phyloP scores from a whole-genome alignment of 345 rosid species.

The Hibiscus syriacus region DNA sequence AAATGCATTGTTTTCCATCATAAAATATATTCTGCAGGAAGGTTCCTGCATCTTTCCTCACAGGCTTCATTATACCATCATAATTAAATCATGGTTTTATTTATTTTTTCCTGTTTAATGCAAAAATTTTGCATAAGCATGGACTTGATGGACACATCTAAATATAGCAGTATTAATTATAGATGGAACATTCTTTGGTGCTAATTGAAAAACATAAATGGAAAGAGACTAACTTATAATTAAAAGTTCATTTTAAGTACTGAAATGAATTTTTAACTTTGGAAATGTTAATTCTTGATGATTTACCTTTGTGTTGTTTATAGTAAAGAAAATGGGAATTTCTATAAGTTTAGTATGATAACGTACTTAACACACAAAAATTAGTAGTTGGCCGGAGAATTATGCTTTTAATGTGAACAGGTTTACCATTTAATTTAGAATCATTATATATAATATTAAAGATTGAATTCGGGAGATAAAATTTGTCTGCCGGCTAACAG shows the following conservation, averaged over 20 bases:
- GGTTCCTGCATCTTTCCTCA: constrained; percentile 33
- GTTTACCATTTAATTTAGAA: constrained; percentile 4
- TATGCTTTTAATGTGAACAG: neutral
- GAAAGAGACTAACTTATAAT: neutral
- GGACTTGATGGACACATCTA: neutral
- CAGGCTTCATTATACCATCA: constrained; percentile 2
- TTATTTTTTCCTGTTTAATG: no score
- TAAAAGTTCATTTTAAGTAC: neutral
- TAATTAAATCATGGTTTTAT: neutral
- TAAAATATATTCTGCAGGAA: constrained; percentile 21
- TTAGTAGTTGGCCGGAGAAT: neutral
- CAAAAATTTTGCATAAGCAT: no score
- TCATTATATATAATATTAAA: no score
- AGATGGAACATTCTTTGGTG: neutral
- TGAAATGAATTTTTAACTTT: neutral
- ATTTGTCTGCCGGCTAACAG: constrained; percentile 34
- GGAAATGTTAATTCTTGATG: neutral
- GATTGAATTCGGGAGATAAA: no score
- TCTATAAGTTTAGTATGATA: neutral
- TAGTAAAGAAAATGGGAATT: neutral
- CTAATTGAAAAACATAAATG: neutral
- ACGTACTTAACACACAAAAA: constrained; percentile 4
- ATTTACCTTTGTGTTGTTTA: neutral
- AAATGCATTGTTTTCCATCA: constrained; percentile 12
- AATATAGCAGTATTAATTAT: neutral